A percentile compares a stretch with the other conserved stretches of the same genome.
These are phyloP conservation scores for Apiotrichum laibachii DNA, from an alignment of 1,284 basidiomycete species.

Conservation along the genomic window DNA sequence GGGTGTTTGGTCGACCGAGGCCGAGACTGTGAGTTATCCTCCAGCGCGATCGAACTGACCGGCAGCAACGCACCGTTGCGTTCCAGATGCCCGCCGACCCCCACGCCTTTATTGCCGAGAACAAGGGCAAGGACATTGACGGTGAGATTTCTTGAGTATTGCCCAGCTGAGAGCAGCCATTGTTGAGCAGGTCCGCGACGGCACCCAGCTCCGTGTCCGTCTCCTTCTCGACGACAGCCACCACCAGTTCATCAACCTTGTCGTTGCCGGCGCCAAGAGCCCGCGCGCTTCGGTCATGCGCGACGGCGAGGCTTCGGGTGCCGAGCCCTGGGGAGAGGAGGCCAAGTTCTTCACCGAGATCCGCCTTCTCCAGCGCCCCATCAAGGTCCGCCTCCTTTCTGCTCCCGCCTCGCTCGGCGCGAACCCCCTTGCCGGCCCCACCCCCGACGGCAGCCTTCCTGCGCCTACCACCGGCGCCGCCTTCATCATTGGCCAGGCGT, in stretches of 20 bases:
- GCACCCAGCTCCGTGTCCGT: constrained; percentile 82
- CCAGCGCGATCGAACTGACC: too few relatives aligned
- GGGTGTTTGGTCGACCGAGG: constrained; percentile 80
- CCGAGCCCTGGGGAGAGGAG: constrained; percentile 84
- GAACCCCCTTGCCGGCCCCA: constrained; percentile 67
- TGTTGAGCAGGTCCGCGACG: constrained; percentile 92
- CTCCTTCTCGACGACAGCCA: constrained; percentile 81
- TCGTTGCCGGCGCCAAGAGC: constrained; percentile 80
- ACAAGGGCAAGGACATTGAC: constrained; percentile 85
- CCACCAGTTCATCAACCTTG: constrained; percentile 58
- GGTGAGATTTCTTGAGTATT: constrained; percentile 54
- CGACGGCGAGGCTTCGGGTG: constrained; percentile 62
- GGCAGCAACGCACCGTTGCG: constrained; percentile 68
- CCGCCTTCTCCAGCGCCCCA: constrained; percentile 81
- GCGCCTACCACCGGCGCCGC: constrained; percentile 60
- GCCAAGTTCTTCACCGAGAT: constrained; percentile 93
- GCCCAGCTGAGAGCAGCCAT: constrained; percentile 59
- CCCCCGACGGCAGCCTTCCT: constrained; percentile 54
- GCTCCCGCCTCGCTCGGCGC: constrained; percentile 73
- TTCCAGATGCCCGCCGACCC: constrained; percentile 89
- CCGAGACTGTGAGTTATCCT: constrained; percentile 56
- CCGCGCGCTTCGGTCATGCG: constrained; percentile 65
- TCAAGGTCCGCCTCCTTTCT: constrained; percentile 83
- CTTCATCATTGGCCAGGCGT: constrained; percentile 84
- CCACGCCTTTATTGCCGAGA: constrained; percentile 80